Conservation (phyloP, 2,329 filamentous ascomycete genomes). For the Paraphaeosphaeria minitans region DNA sequence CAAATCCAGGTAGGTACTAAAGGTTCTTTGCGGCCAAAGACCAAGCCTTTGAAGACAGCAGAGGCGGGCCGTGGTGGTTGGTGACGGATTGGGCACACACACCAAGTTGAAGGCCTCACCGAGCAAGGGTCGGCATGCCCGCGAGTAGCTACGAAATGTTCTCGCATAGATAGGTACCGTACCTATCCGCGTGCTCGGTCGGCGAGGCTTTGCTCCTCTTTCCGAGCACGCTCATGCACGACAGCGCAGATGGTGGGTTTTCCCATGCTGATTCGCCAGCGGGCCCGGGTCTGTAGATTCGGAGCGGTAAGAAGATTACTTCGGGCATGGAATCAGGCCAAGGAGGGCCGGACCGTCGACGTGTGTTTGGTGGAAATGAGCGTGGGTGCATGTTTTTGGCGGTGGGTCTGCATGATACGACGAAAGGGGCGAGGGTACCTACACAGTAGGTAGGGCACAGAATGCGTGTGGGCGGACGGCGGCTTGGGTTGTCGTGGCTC, state of each 20-base stretch:
- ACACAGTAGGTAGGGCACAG: conserved; percentile 2
- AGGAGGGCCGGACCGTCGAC: conserved; percentile 13
- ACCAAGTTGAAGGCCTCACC: conserved; percentile 5
- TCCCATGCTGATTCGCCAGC: conserved; percentile 16
- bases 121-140: conserved; percentile 8
- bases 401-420: conserved; percentile 4
- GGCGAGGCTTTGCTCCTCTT: conserved; percentile 13
- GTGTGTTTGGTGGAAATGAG: conserved; percentile 19
- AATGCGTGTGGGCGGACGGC: neutral
- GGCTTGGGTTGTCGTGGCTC: conserved; percentile 11
- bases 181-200: conserved; percentile 9
- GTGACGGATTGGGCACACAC: neutral
- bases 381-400: conserved; percentile 6
- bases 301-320: conserved; percentile 26
- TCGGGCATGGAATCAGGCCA: conserved; percentile 3
- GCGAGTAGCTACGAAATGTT: conserved; percentile 4
- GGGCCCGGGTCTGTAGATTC: conserved; percentile 19
- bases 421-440: neutral
- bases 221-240: conserved; percentile 23
- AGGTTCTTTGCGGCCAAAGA: neutral
- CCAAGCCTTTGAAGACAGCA: neutral
- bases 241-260: conserved; percentile 2
- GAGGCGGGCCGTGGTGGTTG: neutral
- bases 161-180: too few relatives aligned
- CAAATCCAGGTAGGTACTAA: neutral